Base-by-base conservation (phyloP, 306 rosid species). In the Quercus ilex region DNA sequence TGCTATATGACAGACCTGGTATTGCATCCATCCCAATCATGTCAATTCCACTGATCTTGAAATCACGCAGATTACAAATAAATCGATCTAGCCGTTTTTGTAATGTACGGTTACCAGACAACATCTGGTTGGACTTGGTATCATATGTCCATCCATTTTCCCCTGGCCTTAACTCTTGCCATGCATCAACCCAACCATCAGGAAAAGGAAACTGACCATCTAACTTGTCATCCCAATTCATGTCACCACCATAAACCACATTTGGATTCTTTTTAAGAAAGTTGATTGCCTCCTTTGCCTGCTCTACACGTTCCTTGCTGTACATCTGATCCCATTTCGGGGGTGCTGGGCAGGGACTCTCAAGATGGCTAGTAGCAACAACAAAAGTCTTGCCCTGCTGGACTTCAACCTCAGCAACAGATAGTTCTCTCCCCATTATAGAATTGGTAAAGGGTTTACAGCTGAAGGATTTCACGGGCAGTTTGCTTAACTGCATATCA, bases 281-380 rank as follows among this genome's bases (percentile, higher is more conserved):
- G 81, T 82, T 80, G 49, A 92, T 3, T 23, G 97, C 94, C 84
- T 87, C 97, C 46, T 76, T 85, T 10, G 96, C 99, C 81, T 92
- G 99, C 65, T 78, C 88, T 23, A 91, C 96, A 17, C 98, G 93
- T 82, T 94, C 97, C 89, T 91, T 90, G 90, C 95, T 92, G 77
- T 38, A 92, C 99, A 94, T 94, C 78, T 94, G 99, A 88, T 94
- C 91, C 93, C 93, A 92, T 69, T 76, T 94, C 0, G 99, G 99
- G 41, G 97, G 99, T 8, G 58, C 92, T 0, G 97, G 99, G 77
- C 88, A 85, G 59, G 99, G 99, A 79, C 99, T 94, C 85, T 92
- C 99, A 23, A 94, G 95, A 89, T 94, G 99, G 92, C 92, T 92
- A 35, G 97, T 94, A 51, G 97, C 99, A 73, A 94, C 82, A 63